Evolutionary conservation across 106 monocot species (phyloP), one percentile per base, ranked within the genome.

Genomic region (Allium sativum): DNA sequence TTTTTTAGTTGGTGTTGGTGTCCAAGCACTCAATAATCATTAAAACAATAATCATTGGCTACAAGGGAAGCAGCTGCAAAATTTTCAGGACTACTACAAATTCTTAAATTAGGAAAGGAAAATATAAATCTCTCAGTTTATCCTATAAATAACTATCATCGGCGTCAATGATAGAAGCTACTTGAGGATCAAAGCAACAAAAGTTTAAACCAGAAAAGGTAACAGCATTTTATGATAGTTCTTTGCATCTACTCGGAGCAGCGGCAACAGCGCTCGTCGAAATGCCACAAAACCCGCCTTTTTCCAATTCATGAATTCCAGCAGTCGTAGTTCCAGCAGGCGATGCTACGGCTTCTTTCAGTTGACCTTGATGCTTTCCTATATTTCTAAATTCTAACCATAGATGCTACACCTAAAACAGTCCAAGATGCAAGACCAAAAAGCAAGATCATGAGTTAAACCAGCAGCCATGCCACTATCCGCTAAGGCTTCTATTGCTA

Each of bases 391-490:
- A n/a, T 15, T 31, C 40, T 78, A 44, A 90, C 90, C 95, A 95
- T 90, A 2, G 90, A 60, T 57, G 95, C 90, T 43, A 87, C 84
- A 18, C 95, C 90, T 15, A 95, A 57, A 55, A 95, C 96, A 9
- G 91, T 91, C 57, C 91, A 91, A 66, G 91, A 84, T 66, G 96
- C 96, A 12, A 96, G 80, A 70, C 84, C 77, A n/a, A 58, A 87
- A 82, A 45, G 96, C 84, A 80, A 96, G 87, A 59, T 96, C 84
- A 40, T 91, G 76, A 48, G 96, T 84, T 74, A 96, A 84, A 64
- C 96, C 96, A 80, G 91, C 96, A 76, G 91, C 96, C 21, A 96
- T 91, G 52, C 96, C 96, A 44, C 96, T 91, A 85, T 96, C 96
- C 57, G 96, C 96, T 79, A 96, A 14, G 46, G 96, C 96, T 68